A percentile compares a stretch with the other conserved stretches of the same genome.
Evolutionary conservation across 1,284 basidiomycete genomes (phyloP).

Genomic region (Cystobasidiaceae sp.): DNA sequence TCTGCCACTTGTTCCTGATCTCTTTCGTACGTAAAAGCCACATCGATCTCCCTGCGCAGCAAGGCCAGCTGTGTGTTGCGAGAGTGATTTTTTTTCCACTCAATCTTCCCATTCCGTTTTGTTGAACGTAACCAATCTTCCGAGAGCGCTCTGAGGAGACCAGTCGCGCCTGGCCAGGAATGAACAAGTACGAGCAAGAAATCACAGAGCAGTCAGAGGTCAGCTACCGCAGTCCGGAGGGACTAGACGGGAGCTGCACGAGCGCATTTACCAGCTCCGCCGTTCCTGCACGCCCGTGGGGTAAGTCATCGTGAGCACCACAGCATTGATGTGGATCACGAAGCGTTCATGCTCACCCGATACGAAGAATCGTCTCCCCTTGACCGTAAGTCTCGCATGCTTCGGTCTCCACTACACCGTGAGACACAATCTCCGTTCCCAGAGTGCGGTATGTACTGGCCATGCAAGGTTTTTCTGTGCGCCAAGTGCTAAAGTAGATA

Average conservation of each 20-base stretch:
- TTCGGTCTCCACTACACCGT: background rate
- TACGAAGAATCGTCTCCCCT: background rate
- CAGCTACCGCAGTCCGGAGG: too few relatives aligned
- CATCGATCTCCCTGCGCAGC: background rate
- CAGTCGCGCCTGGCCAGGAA: background rate
- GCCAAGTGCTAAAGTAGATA: background rate
- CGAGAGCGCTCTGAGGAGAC: background rate
- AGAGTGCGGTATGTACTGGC: background rate
- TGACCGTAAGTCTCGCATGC: background rate
- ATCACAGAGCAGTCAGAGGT: too few relatives aligned
- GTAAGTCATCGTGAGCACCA: too few relatives aligned
- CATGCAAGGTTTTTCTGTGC: background rate
- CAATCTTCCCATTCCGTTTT: background rate
- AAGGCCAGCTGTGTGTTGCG: background rate
- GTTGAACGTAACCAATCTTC: background rate
- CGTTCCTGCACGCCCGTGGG: background rate
- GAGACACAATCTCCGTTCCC: background rate
- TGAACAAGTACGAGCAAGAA: too few relatives aligned
- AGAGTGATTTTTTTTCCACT: background rate
- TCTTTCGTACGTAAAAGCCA: background rate
- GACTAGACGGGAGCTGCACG: too few relatives aligned
- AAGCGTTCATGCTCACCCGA: too few relatives aligned
- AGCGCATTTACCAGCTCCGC: background rate
- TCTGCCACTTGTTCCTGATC: background rate
- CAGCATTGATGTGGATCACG: too few relatives aligned